phyloP scores from a whole-genome alignment of 352 stramenopile species.

The Phytophthora sp. region DNA sequence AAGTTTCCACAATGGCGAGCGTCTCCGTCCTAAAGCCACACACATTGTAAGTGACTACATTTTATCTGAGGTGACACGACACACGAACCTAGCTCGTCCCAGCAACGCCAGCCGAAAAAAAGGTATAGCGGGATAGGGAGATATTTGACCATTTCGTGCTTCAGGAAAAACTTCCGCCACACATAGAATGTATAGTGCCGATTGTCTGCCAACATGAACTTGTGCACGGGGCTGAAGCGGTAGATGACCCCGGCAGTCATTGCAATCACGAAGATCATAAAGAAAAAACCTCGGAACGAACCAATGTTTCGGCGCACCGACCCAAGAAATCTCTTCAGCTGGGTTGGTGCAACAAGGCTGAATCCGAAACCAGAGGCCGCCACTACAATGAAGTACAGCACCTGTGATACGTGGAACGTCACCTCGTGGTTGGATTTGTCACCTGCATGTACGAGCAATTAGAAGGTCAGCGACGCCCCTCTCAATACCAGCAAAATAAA shows the following conservation, averaged over 20 bases:
- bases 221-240: slow-evolving; percentile 82
- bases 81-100: slow-evolving; percentile 61
- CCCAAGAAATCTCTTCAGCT: slow-evolving; percentile 44
- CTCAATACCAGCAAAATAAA: neutral
- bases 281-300: slow-evolving; percentile 40
- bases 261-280: slow-evolving; percentile 30
- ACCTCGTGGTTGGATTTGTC: slow-evolving; percentile 88
- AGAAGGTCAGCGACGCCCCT: neutral
- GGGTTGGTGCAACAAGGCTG: slow-evolving; percentile 44
- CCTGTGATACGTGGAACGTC: slow-evolving; percentile 71
- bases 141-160: slow-evolving; percentile 74
- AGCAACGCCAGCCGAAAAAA: slow-evolving; percentile 69
- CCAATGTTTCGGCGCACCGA: slow-evolving; percentile 44
- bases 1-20: slow-evolving; percentile 77
- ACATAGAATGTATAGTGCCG: slow-evolving; percentile 94
- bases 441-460: slow-evolving; percentile 37
- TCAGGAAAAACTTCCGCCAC: slow-evolving; percentile 88
- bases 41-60: slow-evolving; percentile 1
- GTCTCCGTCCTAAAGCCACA: slow-evolving; percentile 44
- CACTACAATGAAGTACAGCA: slow-evolving; percentile 84
- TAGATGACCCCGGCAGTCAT: slow-evolving; percentile 51
- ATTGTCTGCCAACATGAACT: slow-evolving; percentile 93
- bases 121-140: slow-evolving; percentile 65
- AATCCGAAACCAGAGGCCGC: slow-evolving; percentile 63
- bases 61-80: neutral